Conservation (phyloP, 306 rosid genomes). For the Gillenia trifoliata region DNA sequence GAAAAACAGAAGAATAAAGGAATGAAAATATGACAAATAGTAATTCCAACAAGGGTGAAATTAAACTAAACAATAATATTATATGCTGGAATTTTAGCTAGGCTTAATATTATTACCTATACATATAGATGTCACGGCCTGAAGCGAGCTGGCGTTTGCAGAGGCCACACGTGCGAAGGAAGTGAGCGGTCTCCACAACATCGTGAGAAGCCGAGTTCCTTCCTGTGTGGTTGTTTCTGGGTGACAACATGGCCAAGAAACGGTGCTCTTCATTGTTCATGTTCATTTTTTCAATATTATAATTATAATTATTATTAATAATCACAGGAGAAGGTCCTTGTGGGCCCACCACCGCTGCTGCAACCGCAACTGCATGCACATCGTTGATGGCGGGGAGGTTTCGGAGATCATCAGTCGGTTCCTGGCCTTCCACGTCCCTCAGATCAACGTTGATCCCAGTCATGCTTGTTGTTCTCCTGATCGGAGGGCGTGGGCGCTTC, state of each 20-base stretch:
- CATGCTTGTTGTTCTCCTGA: no score
- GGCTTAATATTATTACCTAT: slow-evolving; percentile 38
- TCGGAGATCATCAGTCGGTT: slow-evolving; percentile 3
- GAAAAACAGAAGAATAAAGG: not conserved
- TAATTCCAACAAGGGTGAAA: not conserved
- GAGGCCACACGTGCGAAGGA: slow-evolving; percentile 66
- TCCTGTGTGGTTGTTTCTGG: slow-evolving; percentile 21
- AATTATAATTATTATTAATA: not conserved
- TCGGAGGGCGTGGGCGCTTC: no score
- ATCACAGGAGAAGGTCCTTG: not conserved
- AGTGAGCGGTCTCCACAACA: slow-evolving; percentile 41
- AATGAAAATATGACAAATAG: not conserved
- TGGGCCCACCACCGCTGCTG: not conserved
- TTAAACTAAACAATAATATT: not conserved
- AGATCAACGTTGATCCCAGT: no score
- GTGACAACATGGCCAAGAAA: slow-evolving; percentile 33
- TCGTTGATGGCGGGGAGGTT: slow-evolving; percentile 45
- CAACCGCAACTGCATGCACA: not conserved
- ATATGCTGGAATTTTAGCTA: no score
- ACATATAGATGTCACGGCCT: slow-evolving; percentile 84
- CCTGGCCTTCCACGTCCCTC: no score
- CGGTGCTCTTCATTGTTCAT: slow-evolving; percentile 8
- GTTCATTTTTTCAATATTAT: not conserved
- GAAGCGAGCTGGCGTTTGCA: slow-evolving; percentile 56
- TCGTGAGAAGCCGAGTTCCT: slow-evolving; percentile 8